Evolutionary conservation across 352 stramenopile species (phyloP), one percentile per base, ranked within the genome.

Genomic region (Pythium biforme): DNA sequence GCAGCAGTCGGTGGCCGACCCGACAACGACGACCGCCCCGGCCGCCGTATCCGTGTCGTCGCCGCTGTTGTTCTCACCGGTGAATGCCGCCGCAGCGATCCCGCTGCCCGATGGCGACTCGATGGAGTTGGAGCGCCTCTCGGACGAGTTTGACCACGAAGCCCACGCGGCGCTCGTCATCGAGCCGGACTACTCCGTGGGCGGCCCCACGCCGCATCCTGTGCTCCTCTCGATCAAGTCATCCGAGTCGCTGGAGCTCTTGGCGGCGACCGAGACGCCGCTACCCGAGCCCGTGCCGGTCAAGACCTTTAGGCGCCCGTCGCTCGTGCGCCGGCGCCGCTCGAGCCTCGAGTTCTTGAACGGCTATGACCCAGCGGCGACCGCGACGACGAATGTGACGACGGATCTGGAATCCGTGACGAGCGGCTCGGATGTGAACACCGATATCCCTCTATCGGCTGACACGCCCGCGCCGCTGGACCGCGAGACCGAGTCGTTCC

Each of bases 341-440:
- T 89, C 75, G 4, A 94, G 83, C 26, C 70, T 68, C 6, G 85
- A 94, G 65, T 64, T 94, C 1, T 49, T 91, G 0, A 78, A 74
- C 14, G 76, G 81, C 27, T 87, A 90, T 29, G 81, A 89, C 17
- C 60, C 31, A 40, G 34, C 29, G 7, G 5, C 17, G 7, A 22
- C 31, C 33, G 34, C 22, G 26, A 7, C 17, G 0, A 22, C 31
- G 25, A 22, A n/a, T 2, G 27, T 27, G 26, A 9, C 31, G 8
- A 48, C 34, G 4, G 34, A 51, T 19, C 27, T 17, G 26, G 54
- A 60, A n/a, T 60, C 54, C 2, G 19, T 27, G 25, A 17, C 23
- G 19, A 49, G 39, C 25, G 27, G n/a, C 19, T 45, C 40, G 17
- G 54, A 60, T 12, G 26, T n/a, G 20, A 3, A 17, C 22, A 11